Evolutionary conservation across 441 rosid genomes (phyloP), one percentile per base, ranked within the genome.

Genomic region (Breynia disticha): DNA sequence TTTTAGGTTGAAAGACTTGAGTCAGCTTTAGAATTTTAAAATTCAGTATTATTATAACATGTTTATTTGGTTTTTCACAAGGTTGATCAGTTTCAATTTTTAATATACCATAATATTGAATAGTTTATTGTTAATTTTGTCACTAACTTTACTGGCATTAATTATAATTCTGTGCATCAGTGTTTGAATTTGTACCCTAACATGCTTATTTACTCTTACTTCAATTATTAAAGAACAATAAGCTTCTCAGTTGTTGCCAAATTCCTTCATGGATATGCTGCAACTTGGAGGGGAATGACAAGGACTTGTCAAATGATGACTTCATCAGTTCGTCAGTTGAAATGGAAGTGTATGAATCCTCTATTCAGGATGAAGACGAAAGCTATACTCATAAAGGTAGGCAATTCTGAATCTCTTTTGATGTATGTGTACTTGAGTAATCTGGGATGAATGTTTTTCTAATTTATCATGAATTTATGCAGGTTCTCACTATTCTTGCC

Each of bases 231-330:
- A 50, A 86, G 98, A 74, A 70, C 78, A 93, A 93, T 73, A 88
- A 79, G 83, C 87, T 93, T 61, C 67, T 67, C 49, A 73, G 76
- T 60, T 73, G 79, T 64, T 71, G 79, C 70, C 76, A 75, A 65
- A 78, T 89, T 59, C 98, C 98, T 55, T 52, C 95, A 16, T 93
- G 95, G 98, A 79, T 88, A 71, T 67, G 76, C 72, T 93, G 97
- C 69, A 65, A 79, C 70, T 50, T 86, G 65, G 84, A 76, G 47
- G 95, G 87, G 54, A 93, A 90, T 67, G 78, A 58, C 41, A 69
- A 69, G 67, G 79, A 72, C 58, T 43, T 70, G 46, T 72, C 76
- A 28, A 62, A 48, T 70, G 95, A 84, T 67, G 76, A 72, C 56
- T 67, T 66, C 39, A 63, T 71, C 65, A 73, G 80, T 69, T 82